Base-by-base conservation (phyloP, 768 basidiomycete species). In the Tremella yokohamensis region DNA sequence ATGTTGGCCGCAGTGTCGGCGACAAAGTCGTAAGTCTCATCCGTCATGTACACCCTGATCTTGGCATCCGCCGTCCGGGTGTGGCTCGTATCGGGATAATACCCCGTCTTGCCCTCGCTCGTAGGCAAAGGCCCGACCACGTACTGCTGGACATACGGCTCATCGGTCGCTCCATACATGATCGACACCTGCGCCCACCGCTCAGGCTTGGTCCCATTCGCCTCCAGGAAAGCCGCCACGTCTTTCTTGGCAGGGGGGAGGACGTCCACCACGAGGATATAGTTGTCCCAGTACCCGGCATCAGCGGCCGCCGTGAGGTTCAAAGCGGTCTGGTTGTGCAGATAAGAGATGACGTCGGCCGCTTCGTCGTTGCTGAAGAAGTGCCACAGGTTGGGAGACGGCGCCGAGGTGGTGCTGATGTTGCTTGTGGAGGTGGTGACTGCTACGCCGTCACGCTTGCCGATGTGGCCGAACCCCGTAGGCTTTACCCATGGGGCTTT, bases 31-130 rank as follows among this genome's bases (percentile, higher is more conserved):
- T 50, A 44, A 13, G 65, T 58, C 19, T 58, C 45, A 52, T 76
- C 75, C 13, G 66, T 63, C 40, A 67, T 7, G 83, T 83, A 19
- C 69, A 57, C 7, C 60, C 51, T 29, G 77, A 68, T 19, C 83
- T 67, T 6, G 83, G 84, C 13, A 84, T 76, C 1, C 84, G 84
- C 0, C 84, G 66, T 82, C 80, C 59, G 82, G 80, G 52, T 85
- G 74, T 25, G 79, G 79, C 18, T 81, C 81, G 50, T 63, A 48
- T 19, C 12, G 38, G 24, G 58, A 42, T 8, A 29, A 11, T 38
- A 24, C 15, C 24, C 38, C 29, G 29, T 16, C 40, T 47, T 16
- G 29, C 29, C 29, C 49, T 51, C 24, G 34, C 29, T 18, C 37
- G n/a, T 29, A 7, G 54, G 54, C 7, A 55, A 42, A 15, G 54